phyloP scores from a whole-genome alignment of 2,329 filamentous ascomycete genomes.

The Sporothrix euskadiensis region DNA sequence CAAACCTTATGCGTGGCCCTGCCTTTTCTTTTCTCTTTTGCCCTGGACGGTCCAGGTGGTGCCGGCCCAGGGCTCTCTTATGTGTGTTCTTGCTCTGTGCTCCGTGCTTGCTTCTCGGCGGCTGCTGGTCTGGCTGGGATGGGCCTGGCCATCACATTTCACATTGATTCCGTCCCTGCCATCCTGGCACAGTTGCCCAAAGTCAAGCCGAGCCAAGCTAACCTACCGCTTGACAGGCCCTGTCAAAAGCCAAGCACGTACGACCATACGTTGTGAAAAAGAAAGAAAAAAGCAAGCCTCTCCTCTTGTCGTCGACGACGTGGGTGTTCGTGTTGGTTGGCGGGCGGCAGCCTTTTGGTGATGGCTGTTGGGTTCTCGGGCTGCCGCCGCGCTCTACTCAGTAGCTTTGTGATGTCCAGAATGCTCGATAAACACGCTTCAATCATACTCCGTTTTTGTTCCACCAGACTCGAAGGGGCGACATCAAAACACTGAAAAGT shows the following conservation, averaged over 20 bases:
- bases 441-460: too few species aligned
- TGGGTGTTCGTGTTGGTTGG: not conserved
- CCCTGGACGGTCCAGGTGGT: not conserved
- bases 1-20: slow-evolving; percentile 17
- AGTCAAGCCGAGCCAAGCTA: not conserved
- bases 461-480: not conserved
- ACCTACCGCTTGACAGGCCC: not conserved
- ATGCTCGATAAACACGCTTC: not conserved
- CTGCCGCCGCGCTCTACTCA: not conserved
- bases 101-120: slow-evolving; percentile 8
- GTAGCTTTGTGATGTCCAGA: not conserved
- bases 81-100: not conserved
- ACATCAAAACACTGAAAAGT: not conserved
- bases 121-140: not conserved
- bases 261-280: too few species aligned
- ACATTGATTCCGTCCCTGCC: not conserved
- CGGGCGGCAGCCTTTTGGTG: not conserved
- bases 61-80: not conserved
- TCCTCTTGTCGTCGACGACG: not conserved
- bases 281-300: not conserved
- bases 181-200: not conserved
- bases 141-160: not conserved
- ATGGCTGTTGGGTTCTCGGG: not conserved
- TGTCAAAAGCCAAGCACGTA: too few species aligned
- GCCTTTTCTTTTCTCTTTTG: not conserved